A percentile compares a stretch with the other conserved stretches of the same genome.
Conservation (phyloP, 1,284 basidiomycete genomes). For the Microstroma glucosiphilum region DNA sequence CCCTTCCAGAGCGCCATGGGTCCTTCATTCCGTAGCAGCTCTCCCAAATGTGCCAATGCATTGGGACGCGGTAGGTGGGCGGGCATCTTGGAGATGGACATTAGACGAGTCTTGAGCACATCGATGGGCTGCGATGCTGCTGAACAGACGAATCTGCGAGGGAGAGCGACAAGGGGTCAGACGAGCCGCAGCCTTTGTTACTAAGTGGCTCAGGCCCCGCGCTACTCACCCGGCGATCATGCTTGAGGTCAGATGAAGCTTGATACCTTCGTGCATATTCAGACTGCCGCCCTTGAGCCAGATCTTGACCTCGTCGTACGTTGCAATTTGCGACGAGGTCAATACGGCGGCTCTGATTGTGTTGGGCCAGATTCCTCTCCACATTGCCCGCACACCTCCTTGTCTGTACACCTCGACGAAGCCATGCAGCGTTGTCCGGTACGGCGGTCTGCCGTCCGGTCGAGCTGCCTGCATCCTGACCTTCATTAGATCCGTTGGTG, state of each 20-base stretch:
- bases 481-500: conserved; percentile 36
- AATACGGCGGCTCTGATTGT: conserved; percentile 31
- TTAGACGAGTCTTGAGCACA: conserved; percentile 33
- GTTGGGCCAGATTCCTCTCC: conserved; percentile 32
- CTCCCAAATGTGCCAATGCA: conserved; percentile 26
- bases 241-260: conserved; percentile 27
- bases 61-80: conserved; percentile 18
- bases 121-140: conserved; percentile 32
- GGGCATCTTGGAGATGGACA: conserved; percentile 24
- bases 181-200: too few species aligned
- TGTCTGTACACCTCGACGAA: conserved; percentile 13
- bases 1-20: conserved; percentile 37
- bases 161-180: not conserved
- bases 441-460: conserved; percentile 21
- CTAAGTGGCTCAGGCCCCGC: too few species aligned
- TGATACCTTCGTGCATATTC: conserved; percentile 23
- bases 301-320: conserved; percentile 34
- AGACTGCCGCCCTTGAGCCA: conserved; percentile 19
- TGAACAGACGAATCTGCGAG: conserved; percentile 21
- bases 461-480: conserved; percentile 35
- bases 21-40: conserved; percentile 30
- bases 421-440: conserved; percentile 30
- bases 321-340: conserved; percentile 32
- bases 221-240: conserved; percentile 26
- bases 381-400: conserved; percentile 26